phyloP scores from a whole-genome alignment of 75 land plant species.

The Sequoiadendron giganteum region DNA sequence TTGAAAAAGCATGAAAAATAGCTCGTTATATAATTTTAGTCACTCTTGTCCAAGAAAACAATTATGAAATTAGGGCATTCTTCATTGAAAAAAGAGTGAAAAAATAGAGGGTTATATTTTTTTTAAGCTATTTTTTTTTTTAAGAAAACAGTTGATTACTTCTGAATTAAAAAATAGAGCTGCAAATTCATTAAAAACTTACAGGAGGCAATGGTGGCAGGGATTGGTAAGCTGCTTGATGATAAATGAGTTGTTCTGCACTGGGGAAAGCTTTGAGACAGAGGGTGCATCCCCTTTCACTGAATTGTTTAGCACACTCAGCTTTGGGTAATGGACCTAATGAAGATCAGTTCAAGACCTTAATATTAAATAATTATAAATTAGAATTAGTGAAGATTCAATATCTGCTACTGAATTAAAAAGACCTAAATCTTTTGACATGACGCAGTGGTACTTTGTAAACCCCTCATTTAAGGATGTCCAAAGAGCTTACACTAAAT shows the following conservation, averaged over 20 bases:
- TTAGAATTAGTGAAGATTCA: too few species aligned
- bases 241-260: constrained; percentile 26
- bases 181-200: constrained; percentile 20
- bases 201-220: constrained; percentile 25
- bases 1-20: too few species aligned
- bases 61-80: too few species aligned
- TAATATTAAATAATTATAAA: too few species aligned
- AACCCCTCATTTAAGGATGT: neutral
- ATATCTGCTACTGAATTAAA: too few species aligned
- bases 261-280: constrained; percentile 55
- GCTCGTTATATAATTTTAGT: too few species aligned
- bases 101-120: too few species aligned
- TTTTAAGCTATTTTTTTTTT: too few species aligned
- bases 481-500: neutral
- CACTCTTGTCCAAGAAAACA: too few species aligned
- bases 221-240: constrained; percentile 33
- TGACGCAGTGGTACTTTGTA: neutral
- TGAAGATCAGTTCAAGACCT: neutral
- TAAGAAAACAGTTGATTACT: too few species aligned
- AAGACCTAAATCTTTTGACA: neutral
- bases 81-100: too few species aligned
- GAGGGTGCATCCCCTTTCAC: constrained; percentile 47
- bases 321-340: constrained; percentile 64
- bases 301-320: constrained; percentile 53
- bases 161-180: constrained; percentile 2